Conservation (phyloP, 2,329 filamentous ascomycete species). For the Leptographium flavum region DNA sequence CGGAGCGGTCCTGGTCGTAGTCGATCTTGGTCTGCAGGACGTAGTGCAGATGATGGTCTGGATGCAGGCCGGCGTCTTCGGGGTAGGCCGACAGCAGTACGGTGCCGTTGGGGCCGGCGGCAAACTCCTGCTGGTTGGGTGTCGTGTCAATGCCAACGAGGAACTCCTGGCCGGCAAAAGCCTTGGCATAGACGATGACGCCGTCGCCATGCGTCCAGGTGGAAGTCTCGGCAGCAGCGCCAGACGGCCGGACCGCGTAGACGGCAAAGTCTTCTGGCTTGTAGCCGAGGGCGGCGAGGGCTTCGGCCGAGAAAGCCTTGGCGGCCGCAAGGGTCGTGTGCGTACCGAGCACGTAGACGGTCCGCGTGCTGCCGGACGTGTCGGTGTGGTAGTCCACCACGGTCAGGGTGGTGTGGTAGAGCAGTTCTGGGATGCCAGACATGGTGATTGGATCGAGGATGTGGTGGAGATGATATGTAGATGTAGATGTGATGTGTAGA, state of each 20-base stretch:
- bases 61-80: constrained; percentile 4
- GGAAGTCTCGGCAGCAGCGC: background rate
- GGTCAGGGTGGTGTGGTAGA: constrained; percentile 23
- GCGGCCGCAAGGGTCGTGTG: constrained; percentile 21
- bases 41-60: constrained; percentile 21
- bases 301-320: constrained; percentile 20
- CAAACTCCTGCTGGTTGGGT: constrained; percentile 20
- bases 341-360: constrained; percentile 23
- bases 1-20: constrained; percentile 24
- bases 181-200: constrained; percentile 22
- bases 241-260: constrained; percentile 16
- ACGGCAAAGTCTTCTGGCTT: constrained; percentile 21
- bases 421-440: constrained; percentile 14
- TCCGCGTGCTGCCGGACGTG: constrained; percentile 15
- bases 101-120: constrained; percentile 11
- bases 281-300: constrained; percentile 21
- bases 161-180: constrained; percentile 22
- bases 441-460: background rate
- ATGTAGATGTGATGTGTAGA: background rate
- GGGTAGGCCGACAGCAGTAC: constrained; percentile 11
- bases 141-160: constrained; percentile 22
- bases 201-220: constrained; percentile 24
- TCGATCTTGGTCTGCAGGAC: constrained; percentile 27
- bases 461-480: background rate
- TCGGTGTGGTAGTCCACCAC: constrained; percentile 19